These are phyloP conservation scores for Trebouxia sp. DNA, from an alignment of 139 green algal genomes.

Conservation along the genomic window DNA sequence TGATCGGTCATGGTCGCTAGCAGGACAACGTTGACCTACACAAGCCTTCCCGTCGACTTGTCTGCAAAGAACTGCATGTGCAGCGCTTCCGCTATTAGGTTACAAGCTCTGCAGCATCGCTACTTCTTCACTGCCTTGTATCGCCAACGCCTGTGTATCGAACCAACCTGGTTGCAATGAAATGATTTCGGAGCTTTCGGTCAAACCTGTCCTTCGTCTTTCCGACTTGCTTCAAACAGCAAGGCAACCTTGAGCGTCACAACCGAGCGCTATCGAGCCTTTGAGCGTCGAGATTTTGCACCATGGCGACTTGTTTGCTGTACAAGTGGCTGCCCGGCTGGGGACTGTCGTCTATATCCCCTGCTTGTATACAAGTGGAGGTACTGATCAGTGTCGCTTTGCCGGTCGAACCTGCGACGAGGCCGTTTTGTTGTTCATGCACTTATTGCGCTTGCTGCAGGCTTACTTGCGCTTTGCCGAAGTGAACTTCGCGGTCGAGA, in stretches of 20 bases:
- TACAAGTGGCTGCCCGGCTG: conserved; percentile 36
- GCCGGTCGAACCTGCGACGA: no score
- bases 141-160: no score
- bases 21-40: background rate
- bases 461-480: conserved; percentile 37
- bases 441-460: no score
- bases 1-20: no score
- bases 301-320: conserved; percentile 22
- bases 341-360: conserved; percentile 35
- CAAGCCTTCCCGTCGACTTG: no score
- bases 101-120: no score
- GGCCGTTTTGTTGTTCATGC: no score
- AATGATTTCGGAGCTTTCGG: background rate
- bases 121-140: no score
- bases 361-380: conserved; percentile 40
- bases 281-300: no score
- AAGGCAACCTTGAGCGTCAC: background rate
- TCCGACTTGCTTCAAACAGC: background rate
- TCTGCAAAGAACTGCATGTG: no score
- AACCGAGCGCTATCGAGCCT: no score
- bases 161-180: background rate
- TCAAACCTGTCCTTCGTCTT: background rate
- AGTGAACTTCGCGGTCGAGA: conserved; percentile 33
- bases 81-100: no score
- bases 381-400: background rate